Evolutionary conservation across 2,329 filamentous ascomycete species (phyloP), one percentile per base, ranked within the genome.

Genomic region (Thyridium curvatum): DNA sequence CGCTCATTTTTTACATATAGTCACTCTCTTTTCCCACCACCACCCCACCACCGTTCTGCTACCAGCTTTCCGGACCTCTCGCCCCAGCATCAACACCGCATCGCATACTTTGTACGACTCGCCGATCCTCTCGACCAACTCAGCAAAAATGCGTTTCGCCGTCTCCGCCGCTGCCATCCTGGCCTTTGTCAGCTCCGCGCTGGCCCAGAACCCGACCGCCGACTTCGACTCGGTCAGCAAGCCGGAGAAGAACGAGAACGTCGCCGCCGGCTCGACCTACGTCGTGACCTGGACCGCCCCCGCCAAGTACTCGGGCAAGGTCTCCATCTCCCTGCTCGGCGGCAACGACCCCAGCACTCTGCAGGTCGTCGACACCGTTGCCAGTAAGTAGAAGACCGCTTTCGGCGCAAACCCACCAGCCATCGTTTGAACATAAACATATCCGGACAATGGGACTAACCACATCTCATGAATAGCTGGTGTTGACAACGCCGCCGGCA

Each of bases 321-420:
- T 79, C 52, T 64, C 63, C 46, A 71, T 83, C 56, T 52, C 59
- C 50, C 69, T 82, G 43, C 62, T 82, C 40, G 72, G 73, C 42
- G 79, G 78, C 49, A 49, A 56, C 4, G 56, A 56, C 43, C 62
- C 66, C 46, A 40, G 46, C 44, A 63, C 56, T 36, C 72, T 77
- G 46, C 49, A 62, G 41, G 46, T 67, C 30, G 51, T 64, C 28
- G 45, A 52, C 32, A 49, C 58, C 46, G 58, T 83, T 53, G 69
- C 64, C 43, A 53, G 77, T 81, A 64, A 61, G 76, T 71, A 30
- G 21, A 6, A 10, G n/a, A n/a, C n/a, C n/a, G n/a, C n/a, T n/a
- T n/a, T n/a, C n/a, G n/a, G n/a, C n/a, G n/a, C n/a, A n/a, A n/a
- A n/a, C n/a, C n/a, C n/a, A n/a, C n/a, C n/a, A n/a, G n/a, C n/a